These are phyloP conservation scores for Enterocytospora artemiae DNA, from an alignment of 371 early-diverging fungal genomes.

Conservation along the genomic window DNA sequence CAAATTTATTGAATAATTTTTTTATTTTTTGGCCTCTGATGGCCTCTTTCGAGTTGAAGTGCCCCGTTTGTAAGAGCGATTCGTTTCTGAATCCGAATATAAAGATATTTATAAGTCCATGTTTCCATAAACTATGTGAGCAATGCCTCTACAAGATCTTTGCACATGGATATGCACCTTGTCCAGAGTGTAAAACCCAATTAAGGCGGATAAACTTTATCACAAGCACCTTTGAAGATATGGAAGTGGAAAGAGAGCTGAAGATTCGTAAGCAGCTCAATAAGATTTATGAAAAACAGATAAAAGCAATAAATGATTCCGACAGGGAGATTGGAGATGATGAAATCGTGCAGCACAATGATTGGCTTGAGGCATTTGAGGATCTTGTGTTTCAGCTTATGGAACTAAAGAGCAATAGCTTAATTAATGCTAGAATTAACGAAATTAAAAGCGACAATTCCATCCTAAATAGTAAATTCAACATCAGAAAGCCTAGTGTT, in stretches of 20 bases:
- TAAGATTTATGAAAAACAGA: slow-evolving; percentile 27
- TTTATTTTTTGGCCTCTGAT: slow-evolving; percentile 18
- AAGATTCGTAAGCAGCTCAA: slow-evolving; percentile 53
- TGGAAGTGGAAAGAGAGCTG: slow-evolving; percentile 58
- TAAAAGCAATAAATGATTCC: too few species aligned
- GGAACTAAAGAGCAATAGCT: slow-evolving; percentile 42
- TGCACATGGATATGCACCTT: slow-evolving; percentile 52
- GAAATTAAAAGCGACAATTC: slow-evolving; percentile 23
- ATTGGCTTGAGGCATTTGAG: slow-evolving; percentile 56
- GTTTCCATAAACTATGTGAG: slow-evolving; percentile 84
- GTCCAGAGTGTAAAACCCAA: slow-evolving; percentile 56
- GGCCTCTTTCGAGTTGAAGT: slow-evolving; percentile 63
- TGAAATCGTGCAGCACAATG: slow-evolving; percentile 54
- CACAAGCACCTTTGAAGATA: slow-evolving; percentile 58
- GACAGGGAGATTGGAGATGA: slow-evolving; percentile 12
- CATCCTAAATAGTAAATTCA: not conserved
- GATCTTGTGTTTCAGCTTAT: slow-evolving; percentile 49
- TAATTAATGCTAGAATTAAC: slow-evolving; percentile 39
- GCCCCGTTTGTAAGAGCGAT: slow-evolving; percentile 84
- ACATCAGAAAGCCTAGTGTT: too few species aligned
- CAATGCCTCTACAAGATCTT: slow-evolving; percentile 54
- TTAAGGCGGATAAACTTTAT: slow-evolving; percentile 57
- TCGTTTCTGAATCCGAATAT: slow-evolving; percentile 80
- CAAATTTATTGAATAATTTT: slow-evolving; percentile 1
- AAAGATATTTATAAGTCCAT: slow-evolving; percentile 79